phyloP scores from a whole-genome alignment of 1,139 yeast genomes.

The Debaryomyces robertsiae region DNA sequence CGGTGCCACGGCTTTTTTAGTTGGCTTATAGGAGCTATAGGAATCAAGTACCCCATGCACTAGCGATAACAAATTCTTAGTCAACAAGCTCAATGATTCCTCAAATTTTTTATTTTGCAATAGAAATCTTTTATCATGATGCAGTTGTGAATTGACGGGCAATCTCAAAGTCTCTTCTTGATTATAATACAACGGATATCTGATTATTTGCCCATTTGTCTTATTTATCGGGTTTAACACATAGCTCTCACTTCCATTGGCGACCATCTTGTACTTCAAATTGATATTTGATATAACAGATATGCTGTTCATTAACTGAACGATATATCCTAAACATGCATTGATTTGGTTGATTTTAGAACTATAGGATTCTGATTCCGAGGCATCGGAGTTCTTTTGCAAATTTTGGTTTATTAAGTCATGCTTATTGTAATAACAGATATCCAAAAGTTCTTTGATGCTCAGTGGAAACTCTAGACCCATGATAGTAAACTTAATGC shows the following conservation, averaged over 20 bases:
- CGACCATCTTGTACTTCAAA: constrained; percentile 32
- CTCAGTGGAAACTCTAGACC: constrained; percentile 42
- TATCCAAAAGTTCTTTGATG: constrained; percentile 31
- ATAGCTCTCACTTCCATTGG: constrained; percentile 25
- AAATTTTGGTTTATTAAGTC: constrained; percentile 14
- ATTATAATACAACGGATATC: constrained; percentile 35
- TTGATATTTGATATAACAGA: constrained; percentile 29
- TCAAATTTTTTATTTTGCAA: constrained; percentile 35
- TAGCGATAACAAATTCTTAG: constrained; percentile 33
- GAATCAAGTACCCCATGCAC: constrained; percentile 26
- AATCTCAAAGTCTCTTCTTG: constrained; percentile 25
- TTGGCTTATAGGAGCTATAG: constrained; percentile 19
- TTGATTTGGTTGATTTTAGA: constrained; percentile 30
- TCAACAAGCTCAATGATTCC: constrained; percentile 35
- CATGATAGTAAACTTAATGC: constrained; percentile 32
- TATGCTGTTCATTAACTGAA: constrained; percentile 28
- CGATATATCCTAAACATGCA: constrained; percentile 35
- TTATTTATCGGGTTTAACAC: constrained; percentile 29
- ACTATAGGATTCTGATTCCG: constrained; percentile 13
- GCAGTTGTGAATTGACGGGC: constrained; percentile 14
- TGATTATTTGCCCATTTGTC: neutral
- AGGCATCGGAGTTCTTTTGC: constrained; percentile 7
- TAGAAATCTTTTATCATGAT: constrained; percentile 13
- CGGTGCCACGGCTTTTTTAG: constrained; percentile 15
- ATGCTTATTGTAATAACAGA: constrained; percentile 31